Evolutionary conservation across 164 flowering plant species (phyloP).

Genomic region (Magnolia sinica): DNA sequence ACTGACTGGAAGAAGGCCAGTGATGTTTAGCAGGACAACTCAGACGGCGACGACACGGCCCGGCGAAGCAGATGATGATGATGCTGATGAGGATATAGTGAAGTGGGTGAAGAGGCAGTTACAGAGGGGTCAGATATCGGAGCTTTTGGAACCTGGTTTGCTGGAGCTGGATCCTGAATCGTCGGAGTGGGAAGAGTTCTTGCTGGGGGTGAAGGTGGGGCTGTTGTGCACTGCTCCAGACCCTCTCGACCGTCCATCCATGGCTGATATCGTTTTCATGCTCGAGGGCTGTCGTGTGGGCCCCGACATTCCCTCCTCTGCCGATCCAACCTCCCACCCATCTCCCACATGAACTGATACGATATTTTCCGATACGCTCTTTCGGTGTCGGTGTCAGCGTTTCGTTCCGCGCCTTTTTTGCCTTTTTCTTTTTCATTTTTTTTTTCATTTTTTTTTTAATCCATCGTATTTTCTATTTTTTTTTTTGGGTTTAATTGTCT

Average conservation of each 20-base stretch:
- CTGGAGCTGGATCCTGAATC: conserved; percentile 95
- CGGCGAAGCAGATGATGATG: conserved; percentile 13
- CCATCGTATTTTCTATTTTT: background rate
- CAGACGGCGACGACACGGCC: conserved; percentile 9
- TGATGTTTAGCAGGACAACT: conserved; percentile 43
- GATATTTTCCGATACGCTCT: background rate
- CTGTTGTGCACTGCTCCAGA: conserved; percentile 84
- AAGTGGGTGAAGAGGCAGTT: conserved; percentile 93
- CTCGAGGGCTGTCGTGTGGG: conserved; percentile 95
- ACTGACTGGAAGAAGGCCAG: conserved; percentile 75
- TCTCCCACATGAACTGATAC: conserved; percentile 51
- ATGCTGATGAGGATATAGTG: conserved; percentile 78
- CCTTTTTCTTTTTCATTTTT: too few relatives aligned
- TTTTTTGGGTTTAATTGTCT: background rate
- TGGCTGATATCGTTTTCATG: conserved; percentile 93
- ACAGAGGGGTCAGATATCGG: conserved; percentile 77
- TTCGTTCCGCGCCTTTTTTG: background rate
- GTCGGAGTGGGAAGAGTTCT: conserved; percentile 97
- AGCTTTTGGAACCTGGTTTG: conserved; percentile 79
- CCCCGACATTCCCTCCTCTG: conserved; percentile 74
- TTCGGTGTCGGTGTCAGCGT: background rate
- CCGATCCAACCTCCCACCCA: conserved; percentile 70
- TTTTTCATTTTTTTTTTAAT: too few relatives aligned
- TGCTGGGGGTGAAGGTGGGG: conserved; percentile 87
- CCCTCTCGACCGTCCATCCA: conserved; percentile 78